Base-by-base conservation (phyloP, 352 stramenopile species). In the Globisporangium echinulatum region DNA sequence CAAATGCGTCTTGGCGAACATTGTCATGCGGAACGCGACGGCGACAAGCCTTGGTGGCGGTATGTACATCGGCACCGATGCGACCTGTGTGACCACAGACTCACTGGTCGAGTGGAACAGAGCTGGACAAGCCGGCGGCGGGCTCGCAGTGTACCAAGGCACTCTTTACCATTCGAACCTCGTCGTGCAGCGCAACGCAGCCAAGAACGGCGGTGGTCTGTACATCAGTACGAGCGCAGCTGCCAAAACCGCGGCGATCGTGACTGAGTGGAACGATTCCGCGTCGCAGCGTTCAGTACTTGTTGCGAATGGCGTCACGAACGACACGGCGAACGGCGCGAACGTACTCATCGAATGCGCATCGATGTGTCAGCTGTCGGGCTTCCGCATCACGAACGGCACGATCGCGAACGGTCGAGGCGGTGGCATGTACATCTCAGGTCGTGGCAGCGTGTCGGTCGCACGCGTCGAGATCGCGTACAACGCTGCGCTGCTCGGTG, bases 151-250 rank as follows among this genome's bases (percentile, higher is more conserved):
- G 17, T 47, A 61, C 6, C 60, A 80, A 19, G 63, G 56, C 10
- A 57, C 17, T 5, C 15, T 82, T 0, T 49, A 52, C 43, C 74
- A 82, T 25, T 80, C 66, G 2, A 78, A 75, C 11, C 8, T 82
- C 11, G 44, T 61, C 8, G 64, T 80, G 1, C 48, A 44, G 7
- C 49, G 42, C 1, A 82, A 82, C 39, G 17, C 50, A 1, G 74
- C 67, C 0, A 54, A 43, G 48, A 68, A 53, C 4, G 74, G 66
- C 14, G 74, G 63, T 40, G 74, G 71, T 2, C 36, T 80, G 11
- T 63, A 64, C 17, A 7, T 79, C 8, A 60, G 42, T 0, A 70
- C 60, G 49, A 33, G 37, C 37, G 36, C 47, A 14, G 11, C 49
- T 6, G 8, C 43, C 49, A 15, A 37, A 37, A 25, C 57, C 11